phyloP scores from a whole-genome alignment of 2,329 filamentous ascomycete species.

The Torrubiella hemipterigena region DNA sequence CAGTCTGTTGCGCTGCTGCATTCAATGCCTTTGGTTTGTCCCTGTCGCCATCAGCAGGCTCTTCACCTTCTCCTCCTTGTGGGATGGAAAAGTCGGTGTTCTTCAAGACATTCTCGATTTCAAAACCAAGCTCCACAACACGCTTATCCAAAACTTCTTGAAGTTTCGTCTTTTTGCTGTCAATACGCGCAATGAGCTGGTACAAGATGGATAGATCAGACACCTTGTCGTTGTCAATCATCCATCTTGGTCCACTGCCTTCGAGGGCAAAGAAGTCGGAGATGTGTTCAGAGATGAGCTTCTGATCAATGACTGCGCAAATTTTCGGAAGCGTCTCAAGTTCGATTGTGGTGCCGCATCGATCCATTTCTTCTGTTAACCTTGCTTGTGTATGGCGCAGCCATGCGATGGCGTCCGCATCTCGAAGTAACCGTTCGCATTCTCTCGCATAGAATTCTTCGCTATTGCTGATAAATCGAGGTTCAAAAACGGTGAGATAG shows the following conservation, averaged over 20 bases:
- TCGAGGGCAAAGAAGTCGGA: conserved; percentile 76
- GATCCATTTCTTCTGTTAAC: conserved; percentile 67
- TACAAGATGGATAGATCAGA: conserved; percentile 75
- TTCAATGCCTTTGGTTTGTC: conserved; percentile 23
- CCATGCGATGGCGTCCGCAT: conserved; percentile 73
- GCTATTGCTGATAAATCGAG: conserved; percentile 61
- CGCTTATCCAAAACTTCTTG: conserved; percentile 60
- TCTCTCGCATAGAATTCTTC: conserved; percentile 64
- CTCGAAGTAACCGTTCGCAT: conserved; percentile 59
- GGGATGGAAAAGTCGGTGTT: conserved; percentile 41
- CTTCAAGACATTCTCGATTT: conserved; percentile 62
- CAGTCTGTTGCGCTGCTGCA: conserved; percentile 64
- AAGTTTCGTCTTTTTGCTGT: conserved; percentile 58
- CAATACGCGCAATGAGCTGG: conserved; percentile 64
- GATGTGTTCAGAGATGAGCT: conserved; percentile 68
- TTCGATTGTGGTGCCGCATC: conserved; percentile 74
- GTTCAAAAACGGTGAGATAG: conserved; percentile 76
- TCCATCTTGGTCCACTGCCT: conserved; percentile 68
- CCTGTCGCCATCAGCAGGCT: conserved; percentile 25
- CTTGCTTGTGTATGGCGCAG: conserved; percentile 64
- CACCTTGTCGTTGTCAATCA: conserved; percentile 81
- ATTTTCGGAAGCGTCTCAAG: conserved; percentile 62
- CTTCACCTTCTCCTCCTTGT: conserved; percentile 30
- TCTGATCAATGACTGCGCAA: conserved; percentile 62
- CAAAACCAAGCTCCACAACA: conserved; percentile 66